Evolutionary conservation across 23 red algal genomes (phyloP).

Genomic region (Cyanidiococcus yangmingshanensis): DNA sequence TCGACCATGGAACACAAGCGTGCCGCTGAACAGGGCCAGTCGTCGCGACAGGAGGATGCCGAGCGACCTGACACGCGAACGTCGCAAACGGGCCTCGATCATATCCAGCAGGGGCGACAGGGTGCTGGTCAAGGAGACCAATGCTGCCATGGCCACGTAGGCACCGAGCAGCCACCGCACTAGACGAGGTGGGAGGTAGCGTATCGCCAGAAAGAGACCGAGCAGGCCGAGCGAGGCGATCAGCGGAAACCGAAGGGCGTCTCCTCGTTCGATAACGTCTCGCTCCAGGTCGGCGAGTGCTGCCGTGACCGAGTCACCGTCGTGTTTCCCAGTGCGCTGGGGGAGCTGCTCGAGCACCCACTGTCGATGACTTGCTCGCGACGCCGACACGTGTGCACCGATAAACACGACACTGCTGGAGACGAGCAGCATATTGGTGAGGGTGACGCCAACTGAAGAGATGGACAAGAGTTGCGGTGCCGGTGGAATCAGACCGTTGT

Average conservation of each 20-base stretch:
- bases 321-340: no score
- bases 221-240: slow-evolving; percentile 57
- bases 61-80: not conserved
- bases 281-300: slow-evolving; percentile 20
- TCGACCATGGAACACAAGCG: slow-evolving; percentile 1
- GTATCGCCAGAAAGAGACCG: slow-evolving; percentile 80
- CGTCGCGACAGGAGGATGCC: not conserved
- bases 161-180: slow-evolving; percentile 28
- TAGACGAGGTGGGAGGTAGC: slow-evolving; percentile 59
- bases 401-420: not conserved
- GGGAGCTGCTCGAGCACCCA: not conserved
- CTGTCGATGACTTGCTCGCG: not conserved
- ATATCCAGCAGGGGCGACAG: slow-evolving; percentile 12
- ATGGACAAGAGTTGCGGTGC: not conserved
- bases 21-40: not conserved
- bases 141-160: slow-evolving; percentile 38
- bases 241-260: slow-evolving; percentile 65
- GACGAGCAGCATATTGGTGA: not conserved
- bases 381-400: slow-evolving; percentile 1
- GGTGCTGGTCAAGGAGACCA: slow-evolving; percentile 31
- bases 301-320: not conserved
- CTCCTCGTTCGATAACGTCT: slow-evolving; percentile 61
- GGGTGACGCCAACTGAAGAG: not conserved
- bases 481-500: not conserved
- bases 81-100: slow-evolving; percentile 13